Base-by-base conservation (phyloP, 257 asterid species). In the Rauvolfia tetraphylla region DNA sequence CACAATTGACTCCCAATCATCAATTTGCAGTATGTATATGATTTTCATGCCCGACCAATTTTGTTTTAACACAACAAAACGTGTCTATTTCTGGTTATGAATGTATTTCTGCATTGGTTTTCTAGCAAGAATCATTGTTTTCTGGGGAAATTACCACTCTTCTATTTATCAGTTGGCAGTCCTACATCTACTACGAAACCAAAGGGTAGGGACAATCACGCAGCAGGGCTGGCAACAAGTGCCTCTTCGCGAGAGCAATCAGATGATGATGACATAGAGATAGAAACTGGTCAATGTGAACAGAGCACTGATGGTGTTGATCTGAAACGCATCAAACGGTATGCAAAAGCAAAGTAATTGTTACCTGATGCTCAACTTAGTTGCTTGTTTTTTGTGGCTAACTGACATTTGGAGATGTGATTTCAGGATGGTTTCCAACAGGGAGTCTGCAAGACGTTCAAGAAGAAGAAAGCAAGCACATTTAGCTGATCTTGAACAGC, bases 401-500 rank as follows among this genome's bases (percentile, higher is more conserved):
- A 31, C 34, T 81, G 53, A 83, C 51, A 39, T 63, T 39, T 48
- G 54, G 15, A 49, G 18, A 3, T 65, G 25, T 76, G 18, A 27
- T 79, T 81, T 66, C 85, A 93, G 98, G 90, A 91, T 84, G 95
- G 92, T 84, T 54, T 90, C 97, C 8, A 94, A 94, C 48, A 78
- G 95, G 83, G 96, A 94, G 68, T 92, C 98, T 44, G 98, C 98
- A 29, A 78, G 95, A 23, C 93, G 98, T 56, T 94, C 97, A 0
- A 90, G 98, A 78, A 82, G 85, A 78, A 79, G 97, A 75, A 94
- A 94, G 82, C 98, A 94, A 86, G 96, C 88, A 1, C 93, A 92
- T 29, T 81, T 90, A 79, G 76, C 89, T 9, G 98, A 89, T 59
- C 95, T 94, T 41, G 96, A 94, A 65, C 89, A 85, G 46, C 97